Base-by-base conservation (phyloP, 345 rosid genomes). In the Barbarea vulgaris region DNA sequence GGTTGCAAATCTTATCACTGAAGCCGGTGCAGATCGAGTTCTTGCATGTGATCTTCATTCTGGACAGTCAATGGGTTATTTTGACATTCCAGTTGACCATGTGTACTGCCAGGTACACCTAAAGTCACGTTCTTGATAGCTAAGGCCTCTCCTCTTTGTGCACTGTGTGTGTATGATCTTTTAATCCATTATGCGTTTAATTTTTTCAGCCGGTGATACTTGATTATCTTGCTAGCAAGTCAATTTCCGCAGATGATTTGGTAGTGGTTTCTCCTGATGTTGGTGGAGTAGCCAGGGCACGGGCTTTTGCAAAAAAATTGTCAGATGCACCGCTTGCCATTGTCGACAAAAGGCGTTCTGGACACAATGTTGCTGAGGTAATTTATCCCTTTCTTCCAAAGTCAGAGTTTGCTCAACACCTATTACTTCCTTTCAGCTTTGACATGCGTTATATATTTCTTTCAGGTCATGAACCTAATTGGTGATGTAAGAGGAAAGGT, bases 281-380 rank as follows among this genome's bases (percentile, higher is more conserved):
- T 70, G 98, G 98, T 66, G 98, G 98, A 72, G 97, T 91, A 46
- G 98, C 98, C n/a, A 85, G 98, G 56, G 98, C 98, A 71, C 97
- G 97, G 12, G 86, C 97, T 63, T 94, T 94, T 79, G 96, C 98
- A 17, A 94, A 94, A 80, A 94, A 91, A 57, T 76, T 94, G 63
- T 91, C 96, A 1, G 97, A 91, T 80, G 98, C 98, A 8, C 98
- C 98, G 22, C 85, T 94, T 64, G 98, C 98, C 60, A 91, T 94
- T 77, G 98, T 94, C 22, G 98, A 94, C 85, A 91, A 94, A 87
- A 88, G 98, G 71, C 98, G 97, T 24, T 93, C 89, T 19, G 98
- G 91, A 31, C 98, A 94, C 85, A 94, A 94, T 85, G 96, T 91
- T 67, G 97, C 98, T 9, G 98, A 91, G 96, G 98, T 94, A 80